Percentiles rank a stretch among this genome's conserved stretches.
Evolutionary conservation across 2,329 filamentous ascomycete genomes (phyloP).

Genomic region (Arthrinium phaeospermum): DNA sequence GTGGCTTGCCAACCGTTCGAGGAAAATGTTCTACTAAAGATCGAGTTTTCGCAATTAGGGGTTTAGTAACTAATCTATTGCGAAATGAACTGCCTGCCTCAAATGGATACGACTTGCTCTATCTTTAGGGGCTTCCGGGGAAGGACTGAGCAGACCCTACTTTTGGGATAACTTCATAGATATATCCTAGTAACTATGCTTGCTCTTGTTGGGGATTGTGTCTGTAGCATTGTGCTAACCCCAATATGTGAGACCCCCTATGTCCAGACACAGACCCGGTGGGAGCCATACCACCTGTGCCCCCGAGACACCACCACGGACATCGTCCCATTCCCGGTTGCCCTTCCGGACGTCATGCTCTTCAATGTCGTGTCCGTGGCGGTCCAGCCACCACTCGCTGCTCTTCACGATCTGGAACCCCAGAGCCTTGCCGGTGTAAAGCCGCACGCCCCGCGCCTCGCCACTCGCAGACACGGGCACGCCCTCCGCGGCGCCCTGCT

Average conservation of each 20-base stretch:
- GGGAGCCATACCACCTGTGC: neutral
- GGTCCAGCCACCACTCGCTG: neutral
- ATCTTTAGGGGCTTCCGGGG: too few species aligned
- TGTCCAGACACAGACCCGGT: neutral
- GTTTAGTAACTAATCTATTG: too few species aligned
- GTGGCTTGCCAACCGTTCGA: too few species aligned
- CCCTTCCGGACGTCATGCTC: neutral
- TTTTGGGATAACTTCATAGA: neutral
- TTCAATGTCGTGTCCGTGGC: neutral
- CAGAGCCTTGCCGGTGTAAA: neutral
- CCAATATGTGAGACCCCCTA: neutral
- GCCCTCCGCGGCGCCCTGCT: neutral
- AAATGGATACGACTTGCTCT: too few species aligned
- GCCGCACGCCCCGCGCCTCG: neutral
- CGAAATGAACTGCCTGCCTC: too few species aligned
- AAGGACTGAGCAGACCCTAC: too few species aligned
- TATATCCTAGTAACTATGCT: too few species aligned
- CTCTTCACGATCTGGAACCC: neutral
- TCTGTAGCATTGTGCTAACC: neutral
- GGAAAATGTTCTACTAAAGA: too few species aligned
- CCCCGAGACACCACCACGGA: neutral
- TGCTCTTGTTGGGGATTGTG: too few species aligned
- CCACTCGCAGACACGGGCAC: neutral
- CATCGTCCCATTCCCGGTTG: neutral
- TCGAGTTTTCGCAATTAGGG: too few species aligned